phyloP scores from a whole-genome alignment of 345 rosid species.

The Microthlaspi erraticum region DNA sequence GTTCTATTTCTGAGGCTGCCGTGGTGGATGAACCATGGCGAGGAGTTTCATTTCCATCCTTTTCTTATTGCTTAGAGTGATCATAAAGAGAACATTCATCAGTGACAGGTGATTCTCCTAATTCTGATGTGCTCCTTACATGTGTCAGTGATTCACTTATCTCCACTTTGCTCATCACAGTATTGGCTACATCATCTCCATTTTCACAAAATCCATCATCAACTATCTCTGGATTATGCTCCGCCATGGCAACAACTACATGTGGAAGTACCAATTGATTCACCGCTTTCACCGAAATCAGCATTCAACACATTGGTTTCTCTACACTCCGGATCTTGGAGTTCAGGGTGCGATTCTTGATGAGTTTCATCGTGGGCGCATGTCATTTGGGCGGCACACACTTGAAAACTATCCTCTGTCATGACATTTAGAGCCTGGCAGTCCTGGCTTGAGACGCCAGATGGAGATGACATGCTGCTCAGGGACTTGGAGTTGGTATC shows the following conservation, averaged over 20 bases:
- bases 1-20: constrained; percentile 71
- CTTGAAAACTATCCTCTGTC: constrained; percentile 48
- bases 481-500: constrained; percentile 63
- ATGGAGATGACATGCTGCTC: constrained; percentile 58
- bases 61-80: constrained; percentile 42
- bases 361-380: constrained; percentile 47
- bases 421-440: constrained; percentile 61
- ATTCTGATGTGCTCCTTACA: constrained; percentile 46
- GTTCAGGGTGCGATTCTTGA: constrained; percentile 47
- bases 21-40: constrained; percentile 51
- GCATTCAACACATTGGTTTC: constrained; percentile 43
- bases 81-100: constrained; percentile 46
- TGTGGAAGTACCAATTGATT: constrained; percentile 51
- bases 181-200: constrained; percentile 47
- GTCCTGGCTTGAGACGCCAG: constrained; percentile 59
- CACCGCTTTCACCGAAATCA: constrained; percentile 45
- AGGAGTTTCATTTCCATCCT: constrained; percentile 50
- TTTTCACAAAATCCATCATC: constrained; percentile 46
- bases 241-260: constrained; percentile 44
- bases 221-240: constrained; percentile 48
- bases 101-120: constrained; percentile 48
- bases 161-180: constrained; percentile 33
- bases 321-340: constrained; percentile 45
- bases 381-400: constrained; percentile 42
- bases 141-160: constrained; percentile 38